A percentile compares a stretch with the other conserved stretches of the same genome.
These are phyloP conservation scores for Fragilariopsis cylindrus DNA, from an alignment of 108 stramenopile species.

Conservation along the genomic window DNA sequence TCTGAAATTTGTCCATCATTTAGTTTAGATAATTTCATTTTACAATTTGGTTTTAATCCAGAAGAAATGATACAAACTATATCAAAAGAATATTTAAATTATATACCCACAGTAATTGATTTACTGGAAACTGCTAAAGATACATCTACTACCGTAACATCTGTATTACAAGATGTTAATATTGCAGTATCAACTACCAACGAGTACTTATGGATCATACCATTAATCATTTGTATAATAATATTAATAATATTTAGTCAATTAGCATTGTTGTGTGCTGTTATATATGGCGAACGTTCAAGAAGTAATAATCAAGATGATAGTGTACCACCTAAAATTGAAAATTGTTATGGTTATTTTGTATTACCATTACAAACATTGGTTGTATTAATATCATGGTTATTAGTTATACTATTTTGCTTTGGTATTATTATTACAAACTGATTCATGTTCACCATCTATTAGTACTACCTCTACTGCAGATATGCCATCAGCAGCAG, in stretches of 20 bases:
- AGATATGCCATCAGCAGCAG: not conserved
- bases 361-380: constrained; percentile 8
- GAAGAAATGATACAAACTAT: not conserved
- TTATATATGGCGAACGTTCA: constrained; percentile 6
- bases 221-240: constrained; percentile 11
- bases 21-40: not conserved
- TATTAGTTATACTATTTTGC: constrained; percentile 6
- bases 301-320: not conserved
- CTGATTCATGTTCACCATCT: constrained; percentile 10
- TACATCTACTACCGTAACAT: constrained; percentile 4
- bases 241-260: constrained; percentile 16
- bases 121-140: constrained; percentile 7
- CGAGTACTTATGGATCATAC: constrained; percentile 25
- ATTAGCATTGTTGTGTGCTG: constrained; percentile 14
- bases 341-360: constrained; percentile 10
- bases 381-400: constrained; percentile 7
- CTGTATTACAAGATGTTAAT: constrained; percentile 6
- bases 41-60: constrained; percentile 13
- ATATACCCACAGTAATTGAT: not conserved
- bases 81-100: not conserved
- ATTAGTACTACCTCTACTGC: not conserved
- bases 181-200: not conserved
- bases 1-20: constrained; percentile 16
- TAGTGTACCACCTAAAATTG: not conserved
- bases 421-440: constrained; percentile 8